Percentiles rank a stretch among this genome's conserved stretches.
Conservation (phyloP, 2,329 filamentous ascomycete genomes). For the Monascus ruber region DNA sequence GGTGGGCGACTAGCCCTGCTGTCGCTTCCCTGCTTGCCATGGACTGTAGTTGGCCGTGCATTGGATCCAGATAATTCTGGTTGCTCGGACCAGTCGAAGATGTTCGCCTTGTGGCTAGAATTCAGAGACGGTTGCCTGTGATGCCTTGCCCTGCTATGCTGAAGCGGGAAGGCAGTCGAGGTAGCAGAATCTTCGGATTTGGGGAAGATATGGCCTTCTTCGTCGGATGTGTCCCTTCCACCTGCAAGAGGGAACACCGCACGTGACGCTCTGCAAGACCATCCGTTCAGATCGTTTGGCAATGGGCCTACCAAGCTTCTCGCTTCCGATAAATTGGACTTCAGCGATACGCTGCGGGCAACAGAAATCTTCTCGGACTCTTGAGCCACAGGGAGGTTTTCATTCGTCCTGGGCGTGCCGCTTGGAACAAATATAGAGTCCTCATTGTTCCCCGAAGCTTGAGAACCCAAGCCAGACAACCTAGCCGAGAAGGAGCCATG, state of each 20-base stretch:
- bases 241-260: constrained; percentile 2
- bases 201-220: too few relatives aligned
- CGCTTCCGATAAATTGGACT: constrained; percentile 7
- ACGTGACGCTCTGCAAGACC: constrained; percentile 2
- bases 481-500: constrained; percentile 31
- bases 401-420: not conserved
- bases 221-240: not conserved
- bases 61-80: constrained; percentile 42
- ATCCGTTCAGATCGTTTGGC: constrained; percentile 11
- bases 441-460: constrained; percentile 11
- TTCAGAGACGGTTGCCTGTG: constrained; percentile 14
- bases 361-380: not conserved
- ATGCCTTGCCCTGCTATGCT: too few relatives aligned
- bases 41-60: constrained; percentile 49
- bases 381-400: constrained; percentile 3
- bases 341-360: not conserved
- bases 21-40: constrained; percentile 50
- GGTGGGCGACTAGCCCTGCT: constrained; percentile 45
- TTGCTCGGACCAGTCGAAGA: constrained; percentile 57
- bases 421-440: constrained; percentile 4
- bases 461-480: constrained; percentile 10
- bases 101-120: constrained; percentile 39
- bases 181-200: too few relatives aligned
- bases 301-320: constrained; percentile 18
- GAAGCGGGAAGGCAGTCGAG: too few relatives aligned